Evolutionary conservation across 2,329 filamentous ascomycete species (phyloP).

Genomic region (Fusarium setosum): DNA sequence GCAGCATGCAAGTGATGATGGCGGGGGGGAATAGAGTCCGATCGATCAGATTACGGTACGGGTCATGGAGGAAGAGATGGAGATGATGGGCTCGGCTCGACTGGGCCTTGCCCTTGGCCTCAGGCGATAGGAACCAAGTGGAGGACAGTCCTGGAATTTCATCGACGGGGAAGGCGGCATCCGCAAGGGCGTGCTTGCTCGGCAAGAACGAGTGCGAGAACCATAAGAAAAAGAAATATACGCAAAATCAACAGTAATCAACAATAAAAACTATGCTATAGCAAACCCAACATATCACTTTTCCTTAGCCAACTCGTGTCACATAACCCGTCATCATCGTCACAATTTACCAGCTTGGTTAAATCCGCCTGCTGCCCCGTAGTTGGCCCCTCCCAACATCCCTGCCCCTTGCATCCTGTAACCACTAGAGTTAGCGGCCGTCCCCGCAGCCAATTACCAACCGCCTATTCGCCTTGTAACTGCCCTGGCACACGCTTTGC

Average conservation of each 20-base stretch:
- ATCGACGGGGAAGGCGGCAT: not conserved
- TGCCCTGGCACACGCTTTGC: slow-evolving; percentile 8
- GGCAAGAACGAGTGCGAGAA: not conserved
- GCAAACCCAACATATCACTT: not conserved
- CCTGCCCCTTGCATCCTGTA: slow-evolving; percentile 35
- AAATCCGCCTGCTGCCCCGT: not conserved
- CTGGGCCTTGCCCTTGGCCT: not conserved
- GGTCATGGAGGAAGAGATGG: slow-evolving; percentile 1
- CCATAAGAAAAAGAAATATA: not conserved
- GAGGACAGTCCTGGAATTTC: not conserved
- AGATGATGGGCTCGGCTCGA: no score
- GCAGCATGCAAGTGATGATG: not conserved
- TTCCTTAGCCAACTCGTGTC: not conserved
- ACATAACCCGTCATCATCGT: not conserved
- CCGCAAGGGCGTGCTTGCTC: not conserved
- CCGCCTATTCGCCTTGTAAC: slow-evolving; percentile 10
- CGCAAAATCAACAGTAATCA: not conserved
- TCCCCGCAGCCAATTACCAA: slow-evolving; percentile 27
- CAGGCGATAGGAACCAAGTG: not conserved
- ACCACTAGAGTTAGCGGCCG: slow-evolving; percentile 20
- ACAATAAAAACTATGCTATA: not conserved
- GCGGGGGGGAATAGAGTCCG: not conserved
- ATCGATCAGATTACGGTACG: slow-evolving; percentile 11
- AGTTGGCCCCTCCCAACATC: slow-evolving; percentile 9
- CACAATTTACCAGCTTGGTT: slow-evolving; percentile 6